phyloP scores from a whole-genome alignment of 2,329 filamentous ascomycete species.

The Curvularia eragrostidis region DNA sequence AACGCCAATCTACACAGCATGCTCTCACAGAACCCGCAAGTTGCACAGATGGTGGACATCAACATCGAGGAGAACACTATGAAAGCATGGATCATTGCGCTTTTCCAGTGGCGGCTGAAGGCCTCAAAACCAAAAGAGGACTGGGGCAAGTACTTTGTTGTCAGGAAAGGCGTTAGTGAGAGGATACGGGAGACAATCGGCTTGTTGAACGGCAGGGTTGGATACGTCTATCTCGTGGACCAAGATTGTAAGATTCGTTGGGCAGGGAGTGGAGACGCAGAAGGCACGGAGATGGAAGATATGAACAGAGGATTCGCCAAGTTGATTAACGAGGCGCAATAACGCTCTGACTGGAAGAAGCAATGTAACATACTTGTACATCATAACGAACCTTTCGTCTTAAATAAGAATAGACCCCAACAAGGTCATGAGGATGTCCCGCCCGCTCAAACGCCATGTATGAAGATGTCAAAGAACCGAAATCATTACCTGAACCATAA shows the following conservation, averaged over 20 bases:
- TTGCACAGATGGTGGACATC: conserved; percentile 80
- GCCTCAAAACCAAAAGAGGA: conserved; percentile 57
- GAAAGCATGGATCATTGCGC: conserved; percentile 62
- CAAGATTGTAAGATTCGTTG: conserved; percentile 87
- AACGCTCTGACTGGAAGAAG: neutral
- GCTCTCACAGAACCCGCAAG: conserved; percentile 60
- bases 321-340: conserved; percentile 56
- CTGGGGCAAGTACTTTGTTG: conserved; percentile 65
- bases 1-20: conserved; percentile 75
- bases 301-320: conserved; percentile 69
- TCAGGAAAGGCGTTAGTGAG: conserved; percentile 63
- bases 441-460: conserved; percentile 32
- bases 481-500: conserved; percentile 61
- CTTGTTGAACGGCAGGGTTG: conserved; percentile 87
- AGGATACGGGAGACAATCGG: conserved; percentile 66
- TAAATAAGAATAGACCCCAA: conserved; percentile 21
- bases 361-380: conserved; percentile 41
- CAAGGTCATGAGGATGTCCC: conserved; percentile 38
- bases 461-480: conserved; percentile 10
- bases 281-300: conserved; percentile 70
- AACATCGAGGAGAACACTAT: conserved; percentile 85
- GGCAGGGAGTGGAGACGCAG: conserved; percentile 80
- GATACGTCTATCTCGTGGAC: conserved; percentile 92
- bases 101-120: conserved; percentile 61
- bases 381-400: conserved; percentile 28